These are phyloP conservation scores for Puccinia triticina DNA, from an alignment of 1,284 basidiomycete species.

Conservation along the genomic window DNA sequence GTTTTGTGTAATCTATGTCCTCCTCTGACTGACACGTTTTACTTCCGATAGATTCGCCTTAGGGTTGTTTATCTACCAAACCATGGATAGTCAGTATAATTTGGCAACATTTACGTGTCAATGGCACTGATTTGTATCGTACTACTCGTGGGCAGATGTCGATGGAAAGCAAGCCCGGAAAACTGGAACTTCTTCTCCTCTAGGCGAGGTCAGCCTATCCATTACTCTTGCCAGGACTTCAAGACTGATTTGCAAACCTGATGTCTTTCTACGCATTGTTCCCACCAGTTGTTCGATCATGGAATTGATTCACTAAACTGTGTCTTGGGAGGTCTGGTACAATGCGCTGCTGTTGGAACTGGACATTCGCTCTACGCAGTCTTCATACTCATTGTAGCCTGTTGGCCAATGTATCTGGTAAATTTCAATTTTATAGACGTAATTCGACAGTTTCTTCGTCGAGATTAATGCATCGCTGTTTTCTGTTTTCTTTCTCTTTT, in stretches of 20 bases:
- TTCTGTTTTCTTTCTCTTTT: neutral
- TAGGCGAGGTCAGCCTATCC: constrained; percentile 33
- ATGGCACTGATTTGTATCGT: neutral
- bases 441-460: neutral
- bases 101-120: neutral
- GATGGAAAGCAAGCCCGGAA: constrained; percentile 50
- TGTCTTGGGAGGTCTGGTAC: constrained; percentile 44
- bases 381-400: constrained; percentile 44
- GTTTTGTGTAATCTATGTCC: neutral
- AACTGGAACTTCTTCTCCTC: constrained; percentile 46
- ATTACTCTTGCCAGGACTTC: neutral
- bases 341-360: constrained; percentile 41
- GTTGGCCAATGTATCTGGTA: constrained; percentile 51
- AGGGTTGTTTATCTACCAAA: constrained; percentile 47
- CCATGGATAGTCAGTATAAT: constrained; percentile 43
- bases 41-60: constrained; percentile 35
- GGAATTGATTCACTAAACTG: constrained; percentile 50
- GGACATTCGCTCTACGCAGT: constrained; percentile 49
- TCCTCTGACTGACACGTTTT: neutral
- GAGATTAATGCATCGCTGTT: neutral
- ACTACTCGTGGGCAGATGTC: constrained; percentile 34
- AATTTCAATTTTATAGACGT: neutral
- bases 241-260: neutral
- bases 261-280: neutral
- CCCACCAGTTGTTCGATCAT: constrained; percentile 45